Conservation (phyloP, 352 stramenopile genomes). For the Saprolegnia diclina region DNA sequence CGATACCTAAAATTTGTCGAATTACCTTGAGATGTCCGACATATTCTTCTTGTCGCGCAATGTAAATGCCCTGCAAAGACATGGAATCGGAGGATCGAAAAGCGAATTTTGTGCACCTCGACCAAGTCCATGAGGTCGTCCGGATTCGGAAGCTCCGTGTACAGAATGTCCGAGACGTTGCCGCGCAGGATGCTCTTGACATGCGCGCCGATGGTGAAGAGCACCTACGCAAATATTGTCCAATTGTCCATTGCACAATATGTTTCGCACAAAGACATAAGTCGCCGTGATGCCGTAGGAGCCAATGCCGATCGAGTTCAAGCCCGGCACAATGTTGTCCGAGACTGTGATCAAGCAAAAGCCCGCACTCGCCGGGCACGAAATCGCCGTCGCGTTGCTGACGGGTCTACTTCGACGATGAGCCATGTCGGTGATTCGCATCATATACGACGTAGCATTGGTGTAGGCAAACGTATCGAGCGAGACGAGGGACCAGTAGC, state of each 20-base stretch:
- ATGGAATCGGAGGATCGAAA: background rate
- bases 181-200: slow-evolving; percentile 82
- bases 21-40: slow-evolving; percentile 68
- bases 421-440: background rate
- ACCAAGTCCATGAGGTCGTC: slow-evolving; percentile 81
- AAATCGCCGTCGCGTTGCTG: slow-evolving; percentile 7
- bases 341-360: slow-evolving; percentile 82
- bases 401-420: slow-evolving; percentile 5
- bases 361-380: slow-evolving; percentile 5
- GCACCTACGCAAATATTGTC: slow-evolving; percentile 18
- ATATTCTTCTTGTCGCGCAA: slow-evolving; percentile 73
- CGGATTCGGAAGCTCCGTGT: slow-evolving; percentile 71
- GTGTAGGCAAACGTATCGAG: slow-evolving; percentile 1
- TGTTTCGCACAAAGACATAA: slow-evolving; percentile 66
- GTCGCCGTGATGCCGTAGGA: slow-evolving; percentile 81
- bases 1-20: background rate
- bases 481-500: slow-evolving; percentile 17
- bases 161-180: slow-evolving; percentile 74
- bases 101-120: slow-evolving; percentile 27
- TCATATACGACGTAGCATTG: background rate
- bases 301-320: slow-evolving; percentile 70
- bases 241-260: background rate
- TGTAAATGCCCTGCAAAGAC: slow-evolving; percentile 68
- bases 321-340: slow-evolving; percentile 79
- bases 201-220: slow-evolving; percentile 78